Percentiles rank a stretch among this genome's conserved stretches.
phyloP scores from a whole-genome alignment of 139 green algal species.

The Nannochloris sp. region DNA sequence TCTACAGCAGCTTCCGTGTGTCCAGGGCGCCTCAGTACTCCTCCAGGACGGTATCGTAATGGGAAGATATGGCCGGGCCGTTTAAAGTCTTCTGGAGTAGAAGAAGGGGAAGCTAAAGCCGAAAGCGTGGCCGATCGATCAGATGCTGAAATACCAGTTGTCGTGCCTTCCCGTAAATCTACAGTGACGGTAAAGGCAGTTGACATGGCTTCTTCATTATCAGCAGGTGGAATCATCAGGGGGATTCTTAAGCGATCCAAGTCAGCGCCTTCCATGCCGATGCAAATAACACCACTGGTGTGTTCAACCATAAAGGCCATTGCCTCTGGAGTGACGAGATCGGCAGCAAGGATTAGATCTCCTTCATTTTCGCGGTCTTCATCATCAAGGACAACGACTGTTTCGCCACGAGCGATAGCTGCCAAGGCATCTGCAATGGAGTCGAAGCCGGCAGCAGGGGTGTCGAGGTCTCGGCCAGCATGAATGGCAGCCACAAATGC shows the following conservation, averaged over 20 bases:
- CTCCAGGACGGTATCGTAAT: conserved; percentile 61
- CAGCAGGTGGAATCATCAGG: conserved; percentile 78
- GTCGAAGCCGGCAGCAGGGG: conserved; percentile 26
- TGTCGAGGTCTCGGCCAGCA: background rate
- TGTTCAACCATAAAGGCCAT: conserved; percentile 91
- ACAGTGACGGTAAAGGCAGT: conserved; percentile 94
- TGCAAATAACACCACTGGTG: conserved; percentile 79
- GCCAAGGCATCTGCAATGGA: conserved; percentile 34
- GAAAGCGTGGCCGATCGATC: conserved; percentile 85
- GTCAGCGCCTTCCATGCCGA: conserved; percentile 54
- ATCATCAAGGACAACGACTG: conserved; percentile 96
- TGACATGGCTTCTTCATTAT: conserved; percentile 83
- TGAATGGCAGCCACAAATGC: background rate
- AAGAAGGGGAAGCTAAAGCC: conserved; percentile 56
- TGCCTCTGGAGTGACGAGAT: conserved; percentile 68
- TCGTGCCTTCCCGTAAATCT: conserved; percentile 72
- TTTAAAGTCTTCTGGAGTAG: conserved; percentile 60
- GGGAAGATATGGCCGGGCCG: conserved; percentile 97
- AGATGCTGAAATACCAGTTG: conserved; percentile 88
- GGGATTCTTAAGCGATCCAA: conserved; percentile 86
- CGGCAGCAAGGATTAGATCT: conserved; percentile 92
- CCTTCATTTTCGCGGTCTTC: conserved; percentile 97
- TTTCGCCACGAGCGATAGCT: conserved; percentile 61
- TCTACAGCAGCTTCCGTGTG: conserved; percentile 95
- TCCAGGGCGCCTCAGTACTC: conserved; percentile 76